Evolutionary conservation across 2,329 filamentous ascomycete species (phyloP), one percentile per base, ranked within the genome.

Genomic region (Fusarium buxicola): DNA sequence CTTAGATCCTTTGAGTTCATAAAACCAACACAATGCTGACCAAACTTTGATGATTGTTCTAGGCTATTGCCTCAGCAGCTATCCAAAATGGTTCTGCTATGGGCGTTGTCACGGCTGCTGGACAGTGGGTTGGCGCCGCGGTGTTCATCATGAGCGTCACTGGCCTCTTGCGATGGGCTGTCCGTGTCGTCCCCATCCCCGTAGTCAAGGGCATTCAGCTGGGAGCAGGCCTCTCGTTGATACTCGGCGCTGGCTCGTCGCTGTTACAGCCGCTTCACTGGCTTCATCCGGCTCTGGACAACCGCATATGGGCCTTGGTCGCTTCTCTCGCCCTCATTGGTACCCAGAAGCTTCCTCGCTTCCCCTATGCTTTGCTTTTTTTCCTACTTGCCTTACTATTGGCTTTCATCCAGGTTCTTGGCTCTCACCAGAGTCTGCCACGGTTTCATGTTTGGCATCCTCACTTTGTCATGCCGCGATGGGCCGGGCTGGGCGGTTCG

Each of bases 131-230:
- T 30, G 88, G 89, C 2, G 79, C 80, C 7, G 84, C 89, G 18
- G 89, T 97, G 8, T 82, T 94, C 8, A 7, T 96, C 1, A 87
- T 97, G 73, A 94, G 90, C 71, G 73, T 88, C 5, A 96, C 92
- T 0, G 92, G 94, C 1, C 77, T 95, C n/a, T 80, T 97, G 28
- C 83, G 83, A 55, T 90, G 88, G 83, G 88, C 92, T 47, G 89
- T 91, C 8, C 78, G 81, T n/a, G 81, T 88, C 12, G 90, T 96
- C 8, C 94, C 94, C 1, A 86, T 94, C 12, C 92, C 94, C 0
- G 90, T 98, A 1, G 89, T 98, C 49, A 97, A 96, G 74, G 94
- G 94, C 27, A 97, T 98, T 65, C 95, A 98, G 77, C 87, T 97
- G 43, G 94, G 94, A 32, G 94, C 94, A 5, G 94, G 94, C 2